Evolutionary conservation across 1,284 basidiomycete genomes (phyloP).

Genomic region (Trametes sp.): DNA sequence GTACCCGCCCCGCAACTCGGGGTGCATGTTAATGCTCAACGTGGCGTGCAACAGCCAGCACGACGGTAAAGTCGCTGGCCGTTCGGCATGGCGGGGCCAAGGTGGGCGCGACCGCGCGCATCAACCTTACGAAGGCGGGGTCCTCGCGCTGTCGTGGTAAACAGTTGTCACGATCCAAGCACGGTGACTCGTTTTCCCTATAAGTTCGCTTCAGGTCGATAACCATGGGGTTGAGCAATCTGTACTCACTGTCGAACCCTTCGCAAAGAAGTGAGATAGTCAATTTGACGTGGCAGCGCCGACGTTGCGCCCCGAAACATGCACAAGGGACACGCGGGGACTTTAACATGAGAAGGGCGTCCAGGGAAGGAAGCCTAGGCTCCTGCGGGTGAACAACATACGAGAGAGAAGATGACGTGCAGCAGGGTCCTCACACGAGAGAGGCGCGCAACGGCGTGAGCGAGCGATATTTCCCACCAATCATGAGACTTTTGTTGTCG

Average conservation of each 20-base stretch:
- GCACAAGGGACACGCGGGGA: background rate
- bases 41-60: background rate
- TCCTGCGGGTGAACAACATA: background rate
- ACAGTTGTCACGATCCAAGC: background rate
- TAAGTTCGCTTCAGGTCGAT: background rate
- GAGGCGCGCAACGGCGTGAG: background rate
- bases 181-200: no score
- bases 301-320: background rate
- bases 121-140: constrained; percentile 7
- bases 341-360: background rate
- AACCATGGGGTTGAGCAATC: background rate
- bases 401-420: background rate
- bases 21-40: background rate
- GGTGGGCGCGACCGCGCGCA: background rate
- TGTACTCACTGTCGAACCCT: background rate
- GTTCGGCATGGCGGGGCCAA: background rate
- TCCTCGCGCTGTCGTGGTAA: background rate
- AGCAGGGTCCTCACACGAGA: background rate
- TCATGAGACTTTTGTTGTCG: background rate
- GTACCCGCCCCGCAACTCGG: background rate
- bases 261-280: background rate
- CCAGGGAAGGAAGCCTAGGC: constrained; percentile 2
- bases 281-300: constrained; percentile 2
- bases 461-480: background rate
- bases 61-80: background rate